These are phyloP conservation scores for Alternaria ventricosa DNA, from an alignment of 2,329 filamentous ascomycete genomes.

Conservation along the genomic window DNA sequence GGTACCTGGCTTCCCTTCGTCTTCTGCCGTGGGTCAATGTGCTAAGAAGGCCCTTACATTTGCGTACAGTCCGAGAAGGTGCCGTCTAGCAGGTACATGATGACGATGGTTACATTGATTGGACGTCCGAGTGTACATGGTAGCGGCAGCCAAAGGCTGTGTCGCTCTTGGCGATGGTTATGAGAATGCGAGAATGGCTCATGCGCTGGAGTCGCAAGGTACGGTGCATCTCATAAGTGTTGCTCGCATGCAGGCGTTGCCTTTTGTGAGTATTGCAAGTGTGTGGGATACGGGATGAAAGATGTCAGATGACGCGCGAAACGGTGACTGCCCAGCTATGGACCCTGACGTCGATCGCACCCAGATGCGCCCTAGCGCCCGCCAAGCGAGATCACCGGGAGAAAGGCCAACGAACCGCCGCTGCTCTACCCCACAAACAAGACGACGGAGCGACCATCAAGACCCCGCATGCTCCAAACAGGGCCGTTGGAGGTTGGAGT, in stretches of 20 bases:
- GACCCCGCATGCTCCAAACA: background rate
- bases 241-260: background rate
- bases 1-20: background rate
- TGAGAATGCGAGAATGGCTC: too few relatives aligned
- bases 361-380: background rate
- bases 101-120: background rate
- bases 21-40: background rate
- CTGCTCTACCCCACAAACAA: constrained; percentile 3
- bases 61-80: too few relatives aligned
- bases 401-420: background rate
- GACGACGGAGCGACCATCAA: background rate
- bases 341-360: background rate
- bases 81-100: fast-evolving
- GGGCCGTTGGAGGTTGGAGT: too few relatives aligned
- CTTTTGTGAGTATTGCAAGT: too few relatives aligned
- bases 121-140: too few relatives aligned
- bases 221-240: too few relatives aligned
- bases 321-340: background rate
- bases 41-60: background rate
- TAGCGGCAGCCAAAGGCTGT: background rate
- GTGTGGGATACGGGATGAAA: too few relatives aligned
- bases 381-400: background rate
- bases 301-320: constrained; percentile 1
- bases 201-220: background rate
- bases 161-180: too few relatives aligned